Conservation (phyloP, 2,329 filamentous ascomycete species). For the Coniochaeta pulveracea region DNA sequence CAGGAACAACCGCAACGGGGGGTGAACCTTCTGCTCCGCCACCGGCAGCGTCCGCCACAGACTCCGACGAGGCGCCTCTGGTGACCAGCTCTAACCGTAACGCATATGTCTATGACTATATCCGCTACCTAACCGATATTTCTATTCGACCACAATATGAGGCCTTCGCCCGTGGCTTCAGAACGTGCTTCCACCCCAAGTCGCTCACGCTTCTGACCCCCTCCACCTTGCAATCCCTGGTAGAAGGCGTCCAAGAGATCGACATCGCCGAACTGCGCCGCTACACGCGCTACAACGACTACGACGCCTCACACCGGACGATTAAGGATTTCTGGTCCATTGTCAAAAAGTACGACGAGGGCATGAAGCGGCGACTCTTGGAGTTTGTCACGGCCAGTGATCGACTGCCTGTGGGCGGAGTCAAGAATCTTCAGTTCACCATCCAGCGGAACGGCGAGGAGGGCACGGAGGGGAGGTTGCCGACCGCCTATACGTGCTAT, state of each 20-base stretch:
- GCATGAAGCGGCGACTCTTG: conserved; percentile 64
- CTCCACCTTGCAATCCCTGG: conserved; percentile 58
- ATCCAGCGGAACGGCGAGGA: conserved; percentile 67
- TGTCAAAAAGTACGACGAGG: conserved; percentile 53
- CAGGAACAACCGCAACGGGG: conserved; percentile 7
- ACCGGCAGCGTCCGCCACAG: conserved; percentile 16
- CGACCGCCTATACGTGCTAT: conserved; percentile 89
- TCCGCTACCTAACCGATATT: conserved; percentile 68
- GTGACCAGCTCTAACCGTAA: conserved; percentile 73
- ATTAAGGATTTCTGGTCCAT: conserved; percentile 79
- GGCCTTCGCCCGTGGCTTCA: conserved; percentile 75
- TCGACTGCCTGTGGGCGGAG: conserved; percentile 77
- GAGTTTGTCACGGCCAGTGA: conserved; percentile 95
- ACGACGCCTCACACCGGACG: conserved; percentile 55
- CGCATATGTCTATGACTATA: conserved; percentile 74
- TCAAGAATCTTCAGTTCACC: conserved; percentile 71
- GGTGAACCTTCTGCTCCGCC: conserved; percentile 12
- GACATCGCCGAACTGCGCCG: conserved; percentile 62
- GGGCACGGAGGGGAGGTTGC: conserved; percentile 48
- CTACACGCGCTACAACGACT: conserved; percentile 72
- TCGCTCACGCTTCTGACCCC: conserved; percentile 64
- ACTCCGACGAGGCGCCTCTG: conserved; percentile 48
- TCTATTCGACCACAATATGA: conserved; percentile 68
- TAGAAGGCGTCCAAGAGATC: conserved; percentile 77
- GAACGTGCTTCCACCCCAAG: conserved; percentile 57